These are phyloP conservation scores for Pythium dissotocum DNA, from an alignment of 352 stramenopile species.

Conservation along the genomic window DNA sequence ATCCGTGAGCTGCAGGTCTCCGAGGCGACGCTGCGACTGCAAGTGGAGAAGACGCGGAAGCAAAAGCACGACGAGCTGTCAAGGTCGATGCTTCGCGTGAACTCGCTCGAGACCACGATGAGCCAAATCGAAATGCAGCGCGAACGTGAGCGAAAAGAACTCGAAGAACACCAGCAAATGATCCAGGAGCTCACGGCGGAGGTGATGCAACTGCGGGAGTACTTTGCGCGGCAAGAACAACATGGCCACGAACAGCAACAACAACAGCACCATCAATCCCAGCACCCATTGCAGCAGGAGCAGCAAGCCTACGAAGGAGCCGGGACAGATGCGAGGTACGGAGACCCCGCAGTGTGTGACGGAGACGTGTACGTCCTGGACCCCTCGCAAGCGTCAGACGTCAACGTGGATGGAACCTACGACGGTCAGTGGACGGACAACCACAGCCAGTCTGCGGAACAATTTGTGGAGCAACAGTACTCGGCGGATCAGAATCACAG, in stretches of 20 bases:
- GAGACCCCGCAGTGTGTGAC: not conserved
- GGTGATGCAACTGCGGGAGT: conserved; percentile 14
- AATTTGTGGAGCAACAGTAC: not conserved
- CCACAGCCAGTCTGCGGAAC: not conserved
- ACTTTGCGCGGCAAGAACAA: not conserved
- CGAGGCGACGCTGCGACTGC: conserved; percentile 55
- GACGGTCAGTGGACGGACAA: not conserved
- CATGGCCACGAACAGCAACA: not conserved
- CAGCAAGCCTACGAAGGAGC: too few relatives aligned
- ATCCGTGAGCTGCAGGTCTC: conserved; percentile 74
- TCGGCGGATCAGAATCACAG: not conserved
- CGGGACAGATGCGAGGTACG: not conserved
- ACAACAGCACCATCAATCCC: not conserved
- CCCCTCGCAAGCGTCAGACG: not conserved
- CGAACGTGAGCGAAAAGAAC: conserved; percentile 17
- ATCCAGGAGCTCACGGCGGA: conserved; percentile 44
- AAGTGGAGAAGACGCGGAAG: conserved; percentile 57
- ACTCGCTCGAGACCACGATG: conserved; percentile 46
- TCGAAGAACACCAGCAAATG: conserved; percentile 27
- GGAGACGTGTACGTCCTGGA: not conserved
- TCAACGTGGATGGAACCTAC: not conserved
- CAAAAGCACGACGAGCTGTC: conserved; percentile 54
- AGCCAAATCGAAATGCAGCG: conserved; percentile 24
- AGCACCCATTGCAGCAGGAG: too few relatives aligned
- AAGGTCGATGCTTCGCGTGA: conserved; percentile 43